Conservation (phyloP, 169 alveolate species). For the Toxoplasma gondii region DNA sequence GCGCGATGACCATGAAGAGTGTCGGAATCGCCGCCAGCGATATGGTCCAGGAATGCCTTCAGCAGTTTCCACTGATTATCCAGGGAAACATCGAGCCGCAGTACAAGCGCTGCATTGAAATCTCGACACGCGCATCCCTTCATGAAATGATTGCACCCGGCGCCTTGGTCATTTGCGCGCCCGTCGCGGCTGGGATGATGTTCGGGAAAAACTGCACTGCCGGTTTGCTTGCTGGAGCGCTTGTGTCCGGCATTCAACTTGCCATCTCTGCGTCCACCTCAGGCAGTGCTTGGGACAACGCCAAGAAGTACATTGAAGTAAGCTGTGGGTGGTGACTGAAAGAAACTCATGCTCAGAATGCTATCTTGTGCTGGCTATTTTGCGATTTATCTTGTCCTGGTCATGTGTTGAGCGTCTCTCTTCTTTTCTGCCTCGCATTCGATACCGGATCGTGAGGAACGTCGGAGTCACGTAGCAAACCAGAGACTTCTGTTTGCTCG, state of each 20-base stretch:
- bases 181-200: constrained; percentile 81
- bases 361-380: not conserved
- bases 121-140: constrained; percentile 86
- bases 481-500: too few species aligned
- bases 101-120: constrained; percentile 82
- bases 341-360: too few species aligned
- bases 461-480: too few species aligned
- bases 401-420: too few species aligned
- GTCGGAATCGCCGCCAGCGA: constrained; percentile 91
- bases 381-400: too few species aligned
- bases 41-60: constrained; percentile 87
- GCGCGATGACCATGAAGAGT: constrained; percentile 91
- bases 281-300: constrained; percentile 94
- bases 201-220: constrained; percentile 89
- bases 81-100: constrained; percentile 83
- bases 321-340: constrained; percentile 64
- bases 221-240: constrained; percentile 91
- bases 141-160: constrained; percentile 90
- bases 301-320: constrained; percentile 87
- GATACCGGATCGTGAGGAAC: too few species aligned
- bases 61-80: constrained; percentile 84
- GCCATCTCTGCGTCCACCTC: constrained; percentile 87
- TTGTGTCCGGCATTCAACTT: constrained; percentile 88
- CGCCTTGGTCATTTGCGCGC: constrained; percentile 81
- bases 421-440: too few species aligned